phyloP scores from a whole-genome alignment of 345 rosid genomes.

The Heritiera littoralis region DNA sequence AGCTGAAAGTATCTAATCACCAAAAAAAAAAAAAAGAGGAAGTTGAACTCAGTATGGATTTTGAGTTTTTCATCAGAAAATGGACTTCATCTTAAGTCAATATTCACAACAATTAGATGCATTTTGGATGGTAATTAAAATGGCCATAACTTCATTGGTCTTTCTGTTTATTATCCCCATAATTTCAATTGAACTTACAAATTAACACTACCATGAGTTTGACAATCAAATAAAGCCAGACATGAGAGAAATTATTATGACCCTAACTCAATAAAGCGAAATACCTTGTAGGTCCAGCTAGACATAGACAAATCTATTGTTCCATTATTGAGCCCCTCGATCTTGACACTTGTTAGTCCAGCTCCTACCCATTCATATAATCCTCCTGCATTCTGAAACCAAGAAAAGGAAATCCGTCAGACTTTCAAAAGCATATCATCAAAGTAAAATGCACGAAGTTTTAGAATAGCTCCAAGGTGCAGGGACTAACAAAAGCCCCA shows the following conservation, averaged over 20 bases:
- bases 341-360: constrained; percentile 73
- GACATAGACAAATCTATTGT: constrained; percentile 61
- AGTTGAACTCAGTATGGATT: background rate
- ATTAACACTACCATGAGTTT: background rate
- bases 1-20: background rate
- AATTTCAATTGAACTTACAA: background rate
- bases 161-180: background rate
- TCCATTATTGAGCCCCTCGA: constrained; percentile 72
- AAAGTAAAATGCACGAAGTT: background rate
- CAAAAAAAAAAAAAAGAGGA: background rate
- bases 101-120: background rate
- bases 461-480: no score
- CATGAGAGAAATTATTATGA: background rate
- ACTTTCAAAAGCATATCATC: constrained; percentile 8
- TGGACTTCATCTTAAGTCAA: background rate
- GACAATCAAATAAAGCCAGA: background rate
- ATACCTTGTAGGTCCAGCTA: constrained; percentile 87
- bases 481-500: no score
- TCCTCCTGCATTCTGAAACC: constrained; percentile 81
- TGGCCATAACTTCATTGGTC: background rate
- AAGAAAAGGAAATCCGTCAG: constrained; percentile 17
- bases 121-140: background rate
- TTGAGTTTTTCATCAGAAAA: background rate
- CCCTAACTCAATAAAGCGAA: background rate
- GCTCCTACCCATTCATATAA: constrained; percentile 80